Evolutionary conservation across 1,284 basidiomycete species (phyloP).

Genomic region (Cryptococcus wingfieldii): DNA sequence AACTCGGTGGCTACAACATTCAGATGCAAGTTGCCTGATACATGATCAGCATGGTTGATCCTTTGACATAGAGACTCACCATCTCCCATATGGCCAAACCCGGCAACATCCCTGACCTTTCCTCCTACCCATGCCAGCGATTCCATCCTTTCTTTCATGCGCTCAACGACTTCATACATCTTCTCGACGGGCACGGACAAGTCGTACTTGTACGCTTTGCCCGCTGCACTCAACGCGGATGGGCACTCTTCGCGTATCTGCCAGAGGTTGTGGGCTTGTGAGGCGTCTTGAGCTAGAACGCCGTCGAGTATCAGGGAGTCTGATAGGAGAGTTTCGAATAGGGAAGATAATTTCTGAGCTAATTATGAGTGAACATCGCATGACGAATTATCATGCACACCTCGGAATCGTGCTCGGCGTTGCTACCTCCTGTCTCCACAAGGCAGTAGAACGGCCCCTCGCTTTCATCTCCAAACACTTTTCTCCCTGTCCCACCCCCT

Average conservation of each 20-base stretch:
- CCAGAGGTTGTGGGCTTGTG: slow-evolving; percentile 88
- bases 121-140: slow-evolving; percentile 66
- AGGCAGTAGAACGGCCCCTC: slow-evolving; percentile 81
- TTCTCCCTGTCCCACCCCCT: slow-evolving; percentile 24
- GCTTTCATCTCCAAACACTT: slow-evolving; percentile 51
- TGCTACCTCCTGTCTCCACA: slow-evolving; percentile 92
- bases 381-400: slow-evolving; percentile 48
- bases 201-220: slow-evolving; percentile 97
- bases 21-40: slow-evolving; percentile 81
- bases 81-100: slow-evolving; percentile 95
- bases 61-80: slow-evolving; percentile 52
- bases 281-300: slow-evolving; percentile 84
- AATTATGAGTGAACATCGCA: no score
- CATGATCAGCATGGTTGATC: neutral
- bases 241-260: slow-evolving; percentile 86
- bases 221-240: slow-evolving; percentile 88
- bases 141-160: slow-evolving; percentile 66
- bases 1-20: slow-evolving; percentile 84
- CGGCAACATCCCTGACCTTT: slow-evolving; percentile 74
- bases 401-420: slow-evolving; percentile 91
- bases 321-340: slow-evolving; percentile 77
- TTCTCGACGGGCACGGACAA: slow-evolving; percentile 81
- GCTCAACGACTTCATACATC: slow-evolving; percentile 86
- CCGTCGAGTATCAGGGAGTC: slow-evolving; percentile 81
- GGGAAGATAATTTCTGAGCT: slow-evolving; percentile 72